Percentiles rank a stretch among this genome's conserved stretches.
These are phyloP conservation scores for Lentinula sp. DNA, from an alignment of 768 basidiomycete genomes.

Conservation along the genomic window DNA sequence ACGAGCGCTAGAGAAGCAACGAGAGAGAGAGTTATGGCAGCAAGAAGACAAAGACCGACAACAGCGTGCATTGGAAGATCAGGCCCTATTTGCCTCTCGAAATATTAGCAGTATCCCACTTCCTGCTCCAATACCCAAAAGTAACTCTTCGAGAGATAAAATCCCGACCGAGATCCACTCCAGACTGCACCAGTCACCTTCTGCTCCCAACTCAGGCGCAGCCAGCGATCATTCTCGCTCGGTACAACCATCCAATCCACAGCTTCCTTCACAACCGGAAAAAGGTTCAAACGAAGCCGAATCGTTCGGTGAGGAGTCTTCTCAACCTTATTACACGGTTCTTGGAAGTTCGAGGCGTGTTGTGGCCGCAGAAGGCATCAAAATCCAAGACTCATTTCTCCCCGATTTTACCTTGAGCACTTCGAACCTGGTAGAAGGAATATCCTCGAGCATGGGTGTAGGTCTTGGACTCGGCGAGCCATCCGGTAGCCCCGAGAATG, in stretches of 20 bases:
- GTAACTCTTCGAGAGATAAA: background rate
- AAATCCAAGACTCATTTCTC: slow-evolving; percentile 27
- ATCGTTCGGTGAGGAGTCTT: background rate
- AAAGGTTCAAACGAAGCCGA: background rate
- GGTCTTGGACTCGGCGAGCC: slow-evolving; percentile 3
- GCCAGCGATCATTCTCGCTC: background rate
- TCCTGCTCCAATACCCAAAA: background rate
- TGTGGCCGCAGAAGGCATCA: slow-evolving; percentile 36
- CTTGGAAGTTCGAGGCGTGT: slow-evolving; percentile 40
- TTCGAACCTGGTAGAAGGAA: slow-evolving; percentile 5
- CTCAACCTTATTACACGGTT: slow-evolving; percentile 50
- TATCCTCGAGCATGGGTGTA: slow-evolving; percentile 8
- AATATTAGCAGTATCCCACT: background rate
- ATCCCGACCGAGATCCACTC: background rate
- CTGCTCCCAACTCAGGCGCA: background rate
- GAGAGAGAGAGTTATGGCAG: background rate
- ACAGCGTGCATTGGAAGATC: background rate
- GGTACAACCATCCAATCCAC: background rate
- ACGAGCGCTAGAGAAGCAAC: slow-evolving; percentile 2
- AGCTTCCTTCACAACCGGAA: background rate
- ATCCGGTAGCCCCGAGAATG: background rate
- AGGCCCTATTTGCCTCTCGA: background rate
- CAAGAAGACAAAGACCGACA: background rate
- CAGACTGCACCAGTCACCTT: background rate
- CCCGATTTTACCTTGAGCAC: slow-evolving; percentile 2